Percentiles rank a stretch among this genome's conserved stretches.
phyloP scores from a whole-genome alignment of 2,329 filamentous ascomycete genomes.

The Aurifilum marmelostoma region DNA sequence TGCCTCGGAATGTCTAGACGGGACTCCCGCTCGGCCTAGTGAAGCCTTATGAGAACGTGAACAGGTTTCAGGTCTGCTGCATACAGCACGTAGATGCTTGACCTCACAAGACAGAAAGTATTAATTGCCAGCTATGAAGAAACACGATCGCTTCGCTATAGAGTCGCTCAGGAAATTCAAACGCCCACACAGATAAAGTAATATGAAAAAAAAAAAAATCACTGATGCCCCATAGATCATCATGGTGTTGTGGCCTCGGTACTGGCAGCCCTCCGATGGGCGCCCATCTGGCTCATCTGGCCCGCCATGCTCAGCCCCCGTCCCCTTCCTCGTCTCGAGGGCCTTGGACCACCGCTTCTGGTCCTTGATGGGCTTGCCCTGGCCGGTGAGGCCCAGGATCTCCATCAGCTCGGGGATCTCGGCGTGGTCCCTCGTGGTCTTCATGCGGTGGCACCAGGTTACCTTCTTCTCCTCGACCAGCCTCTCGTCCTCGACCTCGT shows the following conservation, averaged over 20 bases:
- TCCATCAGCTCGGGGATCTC: conserved; percentile 70
- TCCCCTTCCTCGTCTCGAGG: conserved; percentile 55
- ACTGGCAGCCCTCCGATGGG: conserved; percentile 13
- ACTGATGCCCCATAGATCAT: not conserved
- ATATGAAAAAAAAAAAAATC: not conserved
- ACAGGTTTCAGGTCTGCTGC: not conserved
- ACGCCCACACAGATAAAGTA: not conserved
- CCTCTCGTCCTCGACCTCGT: conserved; percentile 36
- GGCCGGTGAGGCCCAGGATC: conserved; percentile 60
- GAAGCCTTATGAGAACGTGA: not conserved
- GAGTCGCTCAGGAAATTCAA: not conserved
- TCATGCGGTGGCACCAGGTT: conserved; percentile 83
- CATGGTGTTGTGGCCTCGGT: not conserved
- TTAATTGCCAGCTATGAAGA: not conserved
- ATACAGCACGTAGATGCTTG: not conserved
- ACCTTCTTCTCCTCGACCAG: conserved; percentile 60
- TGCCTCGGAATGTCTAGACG: not conserved
- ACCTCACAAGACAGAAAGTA: not conserved
- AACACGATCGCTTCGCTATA: not conserved
- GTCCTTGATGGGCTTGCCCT: conserved; percentile 44
- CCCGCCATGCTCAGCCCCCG: conserved; percentile 54
- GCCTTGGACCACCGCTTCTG: conserved; percentile 52
- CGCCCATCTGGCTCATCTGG: conserved; percentile 31
- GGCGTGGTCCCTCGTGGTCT: conserved; percentile 74
- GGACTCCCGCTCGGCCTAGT: not conserved